Conservation (phyloP, 1,139 yeast species). For the Lodderomyces parapsilosis region DNA sequence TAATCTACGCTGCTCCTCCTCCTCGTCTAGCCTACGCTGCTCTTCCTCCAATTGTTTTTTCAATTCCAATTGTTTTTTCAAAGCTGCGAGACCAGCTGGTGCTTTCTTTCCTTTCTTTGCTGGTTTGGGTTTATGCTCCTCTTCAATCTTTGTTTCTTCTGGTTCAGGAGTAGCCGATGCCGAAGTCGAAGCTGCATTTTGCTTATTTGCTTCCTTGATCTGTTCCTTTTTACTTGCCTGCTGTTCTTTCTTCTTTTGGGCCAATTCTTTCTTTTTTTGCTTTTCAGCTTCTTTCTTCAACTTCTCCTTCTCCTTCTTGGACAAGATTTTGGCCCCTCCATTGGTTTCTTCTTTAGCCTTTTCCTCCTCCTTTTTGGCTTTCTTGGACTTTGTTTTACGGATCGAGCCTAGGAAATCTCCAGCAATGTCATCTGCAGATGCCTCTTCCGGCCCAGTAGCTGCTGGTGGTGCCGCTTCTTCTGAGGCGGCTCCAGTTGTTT, state of each 20-base stretch:
- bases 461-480: constrained; percentile 21
- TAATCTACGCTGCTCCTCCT: constrained; percentile 61
- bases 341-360: constrained; percentile 35
- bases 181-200: constrained; percentile 48
- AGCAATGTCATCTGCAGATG: constrained; percentile 44
- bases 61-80: constrained; percentile 82
- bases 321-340: constrained; percentile 68
- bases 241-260: constrained; percentile 74
- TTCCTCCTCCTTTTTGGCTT: constrained; percentile 56
- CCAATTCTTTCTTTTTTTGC: constrained; percentile 87
- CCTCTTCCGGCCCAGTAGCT: constrained; percentile 30
- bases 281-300: constrained; percentile 98
- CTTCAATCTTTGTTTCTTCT: constrained; percentile 18
- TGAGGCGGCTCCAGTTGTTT: constrained; percentile 17
- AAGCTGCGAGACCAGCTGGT: constrained; percentile 78
- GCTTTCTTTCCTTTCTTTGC: constrained; percentile 64
- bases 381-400: constrained; percentile 75
- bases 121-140: constrained; percentile 22
- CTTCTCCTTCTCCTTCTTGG: constrained; percentile 96
- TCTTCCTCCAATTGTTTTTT: constrained; percentile 83
- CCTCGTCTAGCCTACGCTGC: constrained; percentile 60
- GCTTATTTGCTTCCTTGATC: constrained; percentile 62
- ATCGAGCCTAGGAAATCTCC: constrained; percentile 82
- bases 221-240: constrained; percentile 64
- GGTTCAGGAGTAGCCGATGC: constrained; percentile 39